Evolutionary conservation across 2,329 filamentous ascomycete genomes (phyloP), one percentile per base, ranked within the genome.

Genomic region (Cladophialophora yegresii): DNA sequence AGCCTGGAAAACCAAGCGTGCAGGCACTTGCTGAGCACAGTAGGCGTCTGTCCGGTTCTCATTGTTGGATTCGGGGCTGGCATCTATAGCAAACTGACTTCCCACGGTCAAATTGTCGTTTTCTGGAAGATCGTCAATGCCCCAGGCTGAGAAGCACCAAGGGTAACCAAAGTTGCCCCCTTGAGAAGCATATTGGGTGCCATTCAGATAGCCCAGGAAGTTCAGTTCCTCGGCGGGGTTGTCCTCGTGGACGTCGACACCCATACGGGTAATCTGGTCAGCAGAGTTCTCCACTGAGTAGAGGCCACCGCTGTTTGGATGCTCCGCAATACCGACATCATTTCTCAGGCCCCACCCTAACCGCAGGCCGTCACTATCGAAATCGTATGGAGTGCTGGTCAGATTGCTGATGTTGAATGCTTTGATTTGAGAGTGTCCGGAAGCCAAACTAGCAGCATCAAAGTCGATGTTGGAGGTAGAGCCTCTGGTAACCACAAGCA

Each of bases 171-270:
- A 89, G 74, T 91, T 55, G 33, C 68, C 71, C 20, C 80, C 81
- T 71, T 83, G 77, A 32, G 76, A 71, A 2, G 70, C 64, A 22
- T 74, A 76, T 7, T 69, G 10, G 0, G 81, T 82, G n/a, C 80
- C 80, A 51, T 83, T 82, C 3, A 90, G 77, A 63, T 81, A 83
- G 3, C 89, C 89, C 65, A 89, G 85, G 73, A 85, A 90, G 75
- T 92, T 91, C 74, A 92, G 76, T 75, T 92, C 87, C 72, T 92
- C 89, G 16, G 82, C 89, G 0, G 89, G 89, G 71, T 92, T 92
- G 71, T 89, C 81, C 65, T 84, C 75, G 69, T 89, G 86, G 51
- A 90, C 82, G 65, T 89, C 86, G n/a, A 80, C 69, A 9, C 83
- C 84, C 54, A 81, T 75, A 33, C 89, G 82, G 13, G 76, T 76